Evolutionary conservation across 2,329 filamentous ascomycete species (phyloP).

Genomic region (Cyclaneusma minus): DNA sequence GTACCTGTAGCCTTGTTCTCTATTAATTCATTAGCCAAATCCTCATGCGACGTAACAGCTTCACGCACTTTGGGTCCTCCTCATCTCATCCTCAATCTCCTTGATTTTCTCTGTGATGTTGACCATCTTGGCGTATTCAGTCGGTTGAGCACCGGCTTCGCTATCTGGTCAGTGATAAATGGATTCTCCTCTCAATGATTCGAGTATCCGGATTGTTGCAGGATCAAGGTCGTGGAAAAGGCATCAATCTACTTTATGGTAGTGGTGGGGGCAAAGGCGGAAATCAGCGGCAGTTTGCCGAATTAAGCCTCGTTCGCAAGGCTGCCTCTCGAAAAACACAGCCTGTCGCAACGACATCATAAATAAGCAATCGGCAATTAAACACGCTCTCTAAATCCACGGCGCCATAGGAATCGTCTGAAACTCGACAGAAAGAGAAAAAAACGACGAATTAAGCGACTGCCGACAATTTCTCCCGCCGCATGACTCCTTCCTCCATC

Average conservation of each 20-base stretch:
- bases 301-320: too few relatives aligned
- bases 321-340: too few relatives aligned
- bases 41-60: constrained; percentile 3
- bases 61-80: constrained; percentile 81
- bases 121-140: constrained; percentile 68
- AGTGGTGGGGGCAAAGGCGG: too few relatives aligned
- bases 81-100: constrained; percentile 99
- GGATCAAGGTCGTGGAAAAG: neutral
- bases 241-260: constrained; percentile 1
- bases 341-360: too few relatives aligned
- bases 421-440: too few relatives aligned
- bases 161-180: neutral
- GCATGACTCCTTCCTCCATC: too few relatives aligned
- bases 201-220: neutral
- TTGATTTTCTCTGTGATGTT: constrained; percentile 99
- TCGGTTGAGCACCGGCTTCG: constrained; percentile 4
- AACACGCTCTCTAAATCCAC: too few relatives aligned
- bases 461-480: too few relatives aligned
- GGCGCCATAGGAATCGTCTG: too few relatives aligned
- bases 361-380: too few relatives aligned
- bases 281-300: too few relatives aligned
- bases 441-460: too few relatives aligned
- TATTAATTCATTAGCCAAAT: constrained; percentile 26
- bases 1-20: constrained; percentile 98
- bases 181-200: neutral